Evolutionary conservation across 2,329 filamentous ascomycete species (phyloP).

Genomic region (Purpureocillium takamizusanense): DNA sequence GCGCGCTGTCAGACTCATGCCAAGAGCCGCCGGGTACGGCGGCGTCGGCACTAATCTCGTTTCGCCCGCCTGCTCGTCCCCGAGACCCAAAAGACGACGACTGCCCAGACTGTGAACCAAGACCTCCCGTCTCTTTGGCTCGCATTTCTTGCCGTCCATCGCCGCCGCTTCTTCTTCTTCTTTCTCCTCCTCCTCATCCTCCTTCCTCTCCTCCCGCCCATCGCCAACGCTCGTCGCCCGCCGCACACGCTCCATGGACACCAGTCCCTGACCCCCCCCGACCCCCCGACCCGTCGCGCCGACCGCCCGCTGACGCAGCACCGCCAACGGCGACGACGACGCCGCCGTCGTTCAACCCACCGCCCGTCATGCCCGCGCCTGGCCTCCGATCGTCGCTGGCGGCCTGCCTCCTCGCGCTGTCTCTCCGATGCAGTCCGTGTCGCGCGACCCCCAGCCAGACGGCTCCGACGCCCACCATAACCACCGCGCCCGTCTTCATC

Average conservation of each 20-base stretch:
- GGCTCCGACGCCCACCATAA: constrained; percentile 16
- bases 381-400: constrained; percentile 11
- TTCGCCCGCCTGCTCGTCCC: constrained; percentile 1
- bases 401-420: constrained; percentile 13
- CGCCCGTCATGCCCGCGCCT: neutral
- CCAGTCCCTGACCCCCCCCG: neutral
- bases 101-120: constrained; percentile 1
- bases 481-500: constrained; percentile 35
- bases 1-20: neutral
- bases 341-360: neutral
- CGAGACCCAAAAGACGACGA: too few relatives aligned
- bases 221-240: neutral
- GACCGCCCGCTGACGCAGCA: neutral
- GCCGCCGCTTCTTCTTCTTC: neutral
- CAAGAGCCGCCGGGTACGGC: neutral
- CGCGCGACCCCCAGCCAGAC: constrained; percentile 10
- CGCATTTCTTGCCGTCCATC: constrained; percentile 1
- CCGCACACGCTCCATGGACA: neutral
- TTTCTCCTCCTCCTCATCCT: neutral
- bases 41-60: constrained; percentile 2
- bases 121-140: neutral
- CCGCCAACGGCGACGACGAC: neutral
- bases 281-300: neutral
- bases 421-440: constrained; percentile 5
- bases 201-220: neutral